phyloP scores from a whole-genome alignment of 1,139 yeast genomes.

The Magnusiomyces paraingens region DNA sequence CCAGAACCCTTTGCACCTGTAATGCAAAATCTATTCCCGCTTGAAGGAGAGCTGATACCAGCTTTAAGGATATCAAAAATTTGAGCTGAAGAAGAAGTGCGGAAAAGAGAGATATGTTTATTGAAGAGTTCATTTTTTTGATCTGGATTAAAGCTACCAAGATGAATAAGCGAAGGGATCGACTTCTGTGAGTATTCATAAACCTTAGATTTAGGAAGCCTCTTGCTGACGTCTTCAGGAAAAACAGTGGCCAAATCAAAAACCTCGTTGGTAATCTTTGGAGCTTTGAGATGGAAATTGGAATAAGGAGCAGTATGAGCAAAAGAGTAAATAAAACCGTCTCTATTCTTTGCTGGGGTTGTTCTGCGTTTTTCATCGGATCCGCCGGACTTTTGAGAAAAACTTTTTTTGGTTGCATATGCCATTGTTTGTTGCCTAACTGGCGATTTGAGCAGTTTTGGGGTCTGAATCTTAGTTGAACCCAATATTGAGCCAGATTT shows the following conservation, averaged over 20 bases:
- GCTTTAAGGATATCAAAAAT: constrained; percentile 30
- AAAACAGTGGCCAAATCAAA: constrained; percentile 8
- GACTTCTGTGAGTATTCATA: constrained; percentile 23
- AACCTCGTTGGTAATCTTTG: constrained; percentile 18
- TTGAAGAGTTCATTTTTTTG: constrained; percentile 50
- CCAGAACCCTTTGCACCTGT: constrained; percentile 77
- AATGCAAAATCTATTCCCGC: constrained; percentile 48
- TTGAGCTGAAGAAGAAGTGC: constrained; percentile 31
- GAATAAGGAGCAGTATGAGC: constrained; percentile 30
- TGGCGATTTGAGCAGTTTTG: too few species aligned
- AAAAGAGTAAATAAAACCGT: constrained; percentile 12
- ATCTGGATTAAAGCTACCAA: constrained; percentile 44
- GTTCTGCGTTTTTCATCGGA: not conserved
- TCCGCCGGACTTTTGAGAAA: not conserved
- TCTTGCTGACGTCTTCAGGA: constrained; percentile 1
- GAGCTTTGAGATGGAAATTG: constrained; percentile 22
- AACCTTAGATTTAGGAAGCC: constrained; percentile 15
- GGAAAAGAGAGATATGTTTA: constrained; percentile 42
- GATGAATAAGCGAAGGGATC: constrained; percentile 29
- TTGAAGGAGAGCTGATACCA: constrained; percentile 28
- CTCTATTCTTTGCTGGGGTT: not conserved
- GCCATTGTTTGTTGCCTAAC: not conserved
- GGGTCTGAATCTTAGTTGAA: too few species aligned
- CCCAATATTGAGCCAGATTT: too few species aligned
- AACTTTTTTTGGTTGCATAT: not conserved